Base-by-base conservation (phyloP, 495 filamentous ascomycete species). In the Lasiosphaeris hirsuta region DNA sequence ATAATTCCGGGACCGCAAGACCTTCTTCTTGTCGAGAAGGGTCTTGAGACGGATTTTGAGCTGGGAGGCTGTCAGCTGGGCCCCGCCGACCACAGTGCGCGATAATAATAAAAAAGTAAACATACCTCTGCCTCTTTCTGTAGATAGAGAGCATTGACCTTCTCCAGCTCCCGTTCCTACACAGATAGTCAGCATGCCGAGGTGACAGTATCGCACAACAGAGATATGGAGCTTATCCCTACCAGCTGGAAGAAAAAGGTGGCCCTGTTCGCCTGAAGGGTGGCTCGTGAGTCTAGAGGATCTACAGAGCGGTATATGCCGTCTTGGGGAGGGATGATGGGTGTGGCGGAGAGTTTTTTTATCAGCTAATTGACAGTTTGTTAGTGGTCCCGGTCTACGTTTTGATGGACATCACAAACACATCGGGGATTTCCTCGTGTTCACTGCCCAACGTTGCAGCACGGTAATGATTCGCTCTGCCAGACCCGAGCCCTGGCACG, bases 171-270 rank as follows among this genome's bases (percentile, higher is more conserved):
- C 62, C 94, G 85, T 76, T 98, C 94, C 92, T 97, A 63, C 55
- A 34, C n/a, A 13, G 18, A 5, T 30, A 7, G 67, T 71, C 33
- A 69, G 61, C 30, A 63, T n/a, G 2, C n/a, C 38, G n/a, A 46
- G n/a, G n/a, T n/a, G n/a, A n/a, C n/a, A n/a, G n/a, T n/a, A n/a
- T n/a, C n/a, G n/a, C n/a, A n/a, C n/a, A 46, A 7, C 1, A 44
- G 7, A 11, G 13, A 39, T 33, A 41, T 7, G 18, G 43, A 33
- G 13, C 47, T 49, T 34, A 38, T 57, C 60, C 85, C 59, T 80
- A 96, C 92, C 74, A 98, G 76, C 68, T 92, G 89, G 72, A 98
- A 97, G 81, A 98, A 98, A 77, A 98, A 98, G 13, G 92, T 95
- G 38, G 92, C 94, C 75, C 90, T 96, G 73, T 98, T 98, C 42